Evolutionary conservation across 2,329 filamentous ascomycete species (phyloP), one percentile per base, ranked within the genome.

Genomic region (Fusarium sp.): DNA sequence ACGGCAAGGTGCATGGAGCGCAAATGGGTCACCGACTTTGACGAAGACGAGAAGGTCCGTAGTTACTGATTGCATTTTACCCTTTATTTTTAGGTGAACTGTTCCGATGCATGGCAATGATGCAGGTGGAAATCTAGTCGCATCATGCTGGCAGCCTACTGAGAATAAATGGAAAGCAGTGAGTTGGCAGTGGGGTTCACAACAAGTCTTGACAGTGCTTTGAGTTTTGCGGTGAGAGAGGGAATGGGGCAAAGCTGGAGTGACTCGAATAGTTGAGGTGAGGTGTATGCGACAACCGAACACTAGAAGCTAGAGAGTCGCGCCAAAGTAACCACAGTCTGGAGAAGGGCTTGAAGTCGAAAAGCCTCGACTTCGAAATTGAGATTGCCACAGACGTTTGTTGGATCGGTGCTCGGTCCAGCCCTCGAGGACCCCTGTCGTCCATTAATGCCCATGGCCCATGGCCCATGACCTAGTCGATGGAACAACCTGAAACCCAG

Each of bases 401-500:
- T 36, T 16, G 34, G 12, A 2, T 7, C 16, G 54, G 48, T 64
- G 28, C 41, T 61, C 31, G 52, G 66, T 37, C 23, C 41, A 63
- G 57, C 51, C 37, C 39, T 55, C 55, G 9, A 43, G 39, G 11
- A 50, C 23, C 66, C 68, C 60, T 59, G 67, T 54, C 23, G 15
- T 31, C 34, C 15, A 34, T 30, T 27, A 50, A 37, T 34, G 59
- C 30, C 44, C 27, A 44, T 56, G 48, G 65, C 54, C 44, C 56
- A 71, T 65, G 43, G 55, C 68, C 64, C 68, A 71, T 68, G 47
- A 53, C 64, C 55, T 48, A 44, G 67, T 52, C 56, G 44, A 57
- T 61, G 56, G 59, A 68, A 68, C 61, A 70, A 71, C 67, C 67
- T 70, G 68, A 70, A 70, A 70, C 68, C 47, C 51, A 41, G 47